These are phyloP conservation scores for Calocera viscosa DNA, from an alignment of 768 basidiomycete genomes.

Conservation along the genomic window DNA sequence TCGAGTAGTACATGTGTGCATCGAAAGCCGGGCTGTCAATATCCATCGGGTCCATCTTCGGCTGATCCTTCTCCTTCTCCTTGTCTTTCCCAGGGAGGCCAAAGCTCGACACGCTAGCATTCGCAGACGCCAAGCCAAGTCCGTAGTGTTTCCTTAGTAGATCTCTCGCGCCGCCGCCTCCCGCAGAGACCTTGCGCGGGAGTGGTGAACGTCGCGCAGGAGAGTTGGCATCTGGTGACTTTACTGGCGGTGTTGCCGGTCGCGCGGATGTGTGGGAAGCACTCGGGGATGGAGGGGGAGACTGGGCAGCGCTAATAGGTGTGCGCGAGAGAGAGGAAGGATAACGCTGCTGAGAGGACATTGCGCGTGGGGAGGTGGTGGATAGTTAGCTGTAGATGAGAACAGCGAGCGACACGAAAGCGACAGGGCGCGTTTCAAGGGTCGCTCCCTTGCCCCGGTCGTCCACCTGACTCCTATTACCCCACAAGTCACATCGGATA, in stretches of 20 bases:
- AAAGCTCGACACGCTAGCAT: constrained; percentile 23
- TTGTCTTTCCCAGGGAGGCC: constrained; percentile 51
- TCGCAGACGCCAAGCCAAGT: constrained; percentile 32
- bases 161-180: constrained; percentile 49
- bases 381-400: background rate
- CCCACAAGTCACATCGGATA: background rate
- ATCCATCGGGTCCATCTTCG: constrained; percentile 54
- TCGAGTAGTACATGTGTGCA: constrained; percentile 72
- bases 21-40: constrained; percentile 74
- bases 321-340: background rate
- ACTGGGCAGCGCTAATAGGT: background rate
- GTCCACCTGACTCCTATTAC: too few relatives aligned
- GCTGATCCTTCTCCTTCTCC: constrained; percentile 37
- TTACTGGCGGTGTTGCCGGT: constrained; percentile 19
- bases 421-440: too few relatives aligned
- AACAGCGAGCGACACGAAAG: background rate
- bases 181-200: constrained; percentile 20
- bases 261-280: background rate
- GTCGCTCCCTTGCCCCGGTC: too few relatives aligned
- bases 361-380: background rate
- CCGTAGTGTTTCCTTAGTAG: constrained; percentile 80
- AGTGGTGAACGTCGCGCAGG: constrained; percentile 16
- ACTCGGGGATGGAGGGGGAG: background rate
- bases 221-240: constrained; percentile 16
- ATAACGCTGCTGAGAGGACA: background rate